phyloP scores from a whole-genome alignment of 129 eudicot species.

The Logfia minima region DNA sequence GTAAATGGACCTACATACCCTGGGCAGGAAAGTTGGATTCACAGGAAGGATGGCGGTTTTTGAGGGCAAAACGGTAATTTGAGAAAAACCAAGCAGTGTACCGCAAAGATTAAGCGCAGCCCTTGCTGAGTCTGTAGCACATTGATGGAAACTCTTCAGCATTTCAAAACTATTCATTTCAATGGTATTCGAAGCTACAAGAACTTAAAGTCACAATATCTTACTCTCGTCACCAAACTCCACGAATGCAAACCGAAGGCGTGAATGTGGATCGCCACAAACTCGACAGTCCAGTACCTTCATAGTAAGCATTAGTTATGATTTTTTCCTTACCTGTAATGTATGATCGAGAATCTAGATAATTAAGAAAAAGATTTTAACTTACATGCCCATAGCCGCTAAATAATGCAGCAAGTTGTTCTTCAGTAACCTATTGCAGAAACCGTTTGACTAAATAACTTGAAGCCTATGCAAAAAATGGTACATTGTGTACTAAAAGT shows the following conservation, averaged over 20 bases:
- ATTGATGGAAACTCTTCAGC: constrained; percentile 12
- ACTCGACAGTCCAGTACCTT: constrained; percentile 98
- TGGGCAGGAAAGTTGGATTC: constrained; percentile 97
- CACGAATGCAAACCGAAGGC: constrained; percentile 97
- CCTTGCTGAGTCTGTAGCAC: constrained; percentile 70
- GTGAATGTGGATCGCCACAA: constrained; percentile 98
- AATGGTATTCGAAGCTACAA: background rate
- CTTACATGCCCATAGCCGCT: constrained; percentile 89
- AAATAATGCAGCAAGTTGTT: constrained; percentile 90
- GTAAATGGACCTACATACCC: constrained; percentile 47
- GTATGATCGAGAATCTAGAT: background rate
- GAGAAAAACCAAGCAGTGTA: constrained; percentile 80
- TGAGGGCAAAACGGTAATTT: constrained; percentile 86
- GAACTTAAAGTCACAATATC: constrained; percentile 21
- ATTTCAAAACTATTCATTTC: background rate
- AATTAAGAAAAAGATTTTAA: background rate
- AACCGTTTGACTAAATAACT: constrained; percentile 23
- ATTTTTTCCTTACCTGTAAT: background rate
- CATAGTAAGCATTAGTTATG: constrained; percentile 18
- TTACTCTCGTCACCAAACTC: constrained; percentile 93
- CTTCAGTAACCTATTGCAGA: constrained; percentile 76
- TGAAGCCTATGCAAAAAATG: background rate
- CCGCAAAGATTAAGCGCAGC: constrained; percentile 79
- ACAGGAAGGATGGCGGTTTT: constrained; percentile 99
- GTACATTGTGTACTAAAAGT: background rate